Evolutionary conservation across 805 yeast genomes (phyloP), one percentile per base, ranked within the genome.

Genomic region (Kodamaea kakaduensis): DNA sequence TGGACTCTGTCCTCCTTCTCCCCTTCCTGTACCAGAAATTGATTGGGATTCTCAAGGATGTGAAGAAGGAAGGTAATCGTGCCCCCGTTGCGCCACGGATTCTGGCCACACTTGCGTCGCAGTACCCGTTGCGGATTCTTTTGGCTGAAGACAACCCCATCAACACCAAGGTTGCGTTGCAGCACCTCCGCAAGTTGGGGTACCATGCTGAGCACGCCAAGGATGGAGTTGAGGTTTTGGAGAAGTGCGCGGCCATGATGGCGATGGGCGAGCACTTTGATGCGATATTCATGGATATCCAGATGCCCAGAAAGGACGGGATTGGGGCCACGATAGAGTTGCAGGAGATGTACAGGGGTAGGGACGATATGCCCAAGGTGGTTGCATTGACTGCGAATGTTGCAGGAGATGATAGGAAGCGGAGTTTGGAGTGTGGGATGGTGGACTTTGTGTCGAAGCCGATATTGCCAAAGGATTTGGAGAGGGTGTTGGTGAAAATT

Each of bases 241-340:
- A 61, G 17, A 59, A 48, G 42, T 55, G 61, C 38, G 56, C 62
- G 38, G 52, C 31, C 8, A 32, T 45, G 18, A 50, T 54, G 27
- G 39, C 57, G 3, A 40, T 50, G 13, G 48, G 48, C 1, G 46
- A 54, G 10, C 54, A 50, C 34, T 77, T 76, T 48, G 77, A 75
- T 43, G 62, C 73, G 24, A 67, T 78, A 13, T 56, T 78, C 25
- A 69, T 78, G 71, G 83, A 78, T 47, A 65, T 71, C 15, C 78
- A 76, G 32, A 65, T 76, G 67, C 77, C 78, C 6, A 54, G 67
- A 12, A 64, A 72, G 41, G 84, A 78, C 49, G 84, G 84, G 1
- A 62, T 75, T n/a, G 64, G 68, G 4, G 67, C 77, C 1, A 64
- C 75, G 0, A 51, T 51, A 7, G 73, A 69, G 36, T 47, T 71